A percentile compares a stretch with the other conserved stretches of the same genome.
Conservation (phyloP, 176 grass and related monocot species). For the Dactylis glomerata region DNA sequence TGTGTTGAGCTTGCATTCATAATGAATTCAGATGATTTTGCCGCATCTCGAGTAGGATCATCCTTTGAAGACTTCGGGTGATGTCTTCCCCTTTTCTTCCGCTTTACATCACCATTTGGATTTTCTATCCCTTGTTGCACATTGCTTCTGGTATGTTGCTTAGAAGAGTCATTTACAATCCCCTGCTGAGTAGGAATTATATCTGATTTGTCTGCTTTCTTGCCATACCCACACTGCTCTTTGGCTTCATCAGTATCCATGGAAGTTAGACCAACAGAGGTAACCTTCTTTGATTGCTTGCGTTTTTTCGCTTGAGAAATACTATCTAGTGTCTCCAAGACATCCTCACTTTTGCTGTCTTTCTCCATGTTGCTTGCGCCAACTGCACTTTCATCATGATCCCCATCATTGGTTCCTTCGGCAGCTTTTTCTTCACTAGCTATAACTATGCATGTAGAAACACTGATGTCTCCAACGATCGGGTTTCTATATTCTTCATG, state of each 20-base stretch:
- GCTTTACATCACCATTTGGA: slow-evolving; percentile 44
- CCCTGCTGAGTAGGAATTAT: slow-evolving; percentile 19
- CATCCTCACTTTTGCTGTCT: slow-evolving; percentile 19
- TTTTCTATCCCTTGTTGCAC: slow-evolving; percentile 32
- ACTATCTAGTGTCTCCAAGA: slow-evolving; percentile 24
- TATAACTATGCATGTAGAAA: slow-evolving; percentile 18
- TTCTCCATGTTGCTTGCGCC: slow-evolving; percentile 28
- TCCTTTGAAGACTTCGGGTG: slow-evolving; percentile 29
- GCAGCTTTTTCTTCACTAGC: slow-evolving; percentile 13
- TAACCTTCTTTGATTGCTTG: slow-evolving; percentile 42
- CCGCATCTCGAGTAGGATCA: slow-evolving; percentile 32
- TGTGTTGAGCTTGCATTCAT: slow-evolving; percentile 18
- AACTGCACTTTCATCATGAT: slow-evolving; percentile 26
- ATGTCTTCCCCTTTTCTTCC: slow-evolving; percentile 52
- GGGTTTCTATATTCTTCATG: slow-evolving; percentile 22
- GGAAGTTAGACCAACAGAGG: slow-evolving; percentile 29
- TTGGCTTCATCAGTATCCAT: slow-evolving; percentile 35
- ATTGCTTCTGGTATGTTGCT: slow-evolving; percentile 31
- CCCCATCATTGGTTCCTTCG: slow-evolving; percentile 25
- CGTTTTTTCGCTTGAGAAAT: slow-evolving; percentile 41
- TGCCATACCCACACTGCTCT: slow-evolving; percentile 9
- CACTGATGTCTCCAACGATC: not conserved
- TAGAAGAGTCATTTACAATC: slow-evolving; percentile 28
- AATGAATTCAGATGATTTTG: slow-evolving; percentile 30
- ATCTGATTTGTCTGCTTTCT: slow-evolving; percentile 29